Base-by-base conservation (phyloP, 2,329 filamentous ascomycete species). In the Epichloe amarillans region DNA sequence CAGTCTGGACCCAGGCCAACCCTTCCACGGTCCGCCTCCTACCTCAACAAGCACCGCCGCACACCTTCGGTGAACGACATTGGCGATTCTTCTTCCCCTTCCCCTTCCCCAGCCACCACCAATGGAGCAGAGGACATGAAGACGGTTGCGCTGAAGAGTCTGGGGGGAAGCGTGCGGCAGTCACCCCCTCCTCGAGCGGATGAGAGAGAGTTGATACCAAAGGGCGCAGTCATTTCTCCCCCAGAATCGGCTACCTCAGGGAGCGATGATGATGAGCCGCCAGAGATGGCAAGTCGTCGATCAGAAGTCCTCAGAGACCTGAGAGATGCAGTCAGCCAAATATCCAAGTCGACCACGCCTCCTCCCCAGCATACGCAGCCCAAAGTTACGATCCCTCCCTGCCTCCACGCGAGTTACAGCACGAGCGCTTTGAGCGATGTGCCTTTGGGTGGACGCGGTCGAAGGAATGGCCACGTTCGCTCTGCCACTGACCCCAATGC, bases 221-320 rank as follows among this genome's bases (percentile, higher is more conserved):
- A 81, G 55, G 88, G 88, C 54, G 89, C 88, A 55, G 80, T 95
- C 58, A 86, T 95, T 53, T 96, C 91, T 0, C 91, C 91, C 90
- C 91, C 91, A 10, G 91, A 96, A 61, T 95, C 90, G 36, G 77
- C 79, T 6, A 77, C 79, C 39, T 86, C 84, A 57, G 90, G 84
- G 26, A 89, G 90, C 66, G 90, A 95, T 64, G 88, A 95, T 58
- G 88, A 94, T 61, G 82, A 80, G 58, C 69, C 60, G 23, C 66
- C 64, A 2, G 66, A 72, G 48, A 61, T 69, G 5, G 69, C 73
- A 4, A 73, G 70, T n/a, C 69, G 75, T 46, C 67, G 71, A 47
- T 66, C 75, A 11, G 72, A 75, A 53, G 76, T 72, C 56, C 63
- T 79, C n/a, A 71, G 73, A 63, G 85, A 91, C 62, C 72, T 96